phyloP scores from a whole-genome alignment of 108 stramenopile species.

The Heterococcus sp. region DNA sequence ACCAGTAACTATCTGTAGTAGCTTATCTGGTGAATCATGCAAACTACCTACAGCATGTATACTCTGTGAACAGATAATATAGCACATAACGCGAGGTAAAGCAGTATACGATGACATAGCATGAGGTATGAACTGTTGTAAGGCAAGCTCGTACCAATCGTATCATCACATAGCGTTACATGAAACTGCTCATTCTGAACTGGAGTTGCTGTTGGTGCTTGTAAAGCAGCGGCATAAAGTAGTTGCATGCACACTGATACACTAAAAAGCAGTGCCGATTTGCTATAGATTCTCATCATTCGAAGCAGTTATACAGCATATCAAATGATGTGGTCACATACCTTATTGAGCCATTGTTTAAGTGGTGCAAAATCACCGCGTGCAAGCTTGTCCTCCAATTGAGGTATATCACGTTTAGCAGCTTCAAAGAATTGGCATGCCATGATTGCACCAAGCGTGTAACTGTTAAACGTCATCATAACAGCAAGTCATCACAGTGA shows the following conservation, averaged over 20 bases:
- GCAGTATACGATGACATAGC: too few relatives aligned
- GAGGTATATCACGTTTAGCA: constrained; percentile 64
- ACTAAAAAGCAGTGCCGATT: not conserved
- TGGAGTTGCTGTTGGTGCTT: too few relatives aligned
- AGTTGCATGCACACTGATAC: not conserved
- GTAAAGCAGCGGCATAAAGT: too few relatives aligned
- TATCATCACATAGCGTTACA: too few relatives aligned
- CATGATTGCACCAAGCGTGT: constrained; percentile 77
- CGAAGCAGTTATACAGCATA: not conserved
- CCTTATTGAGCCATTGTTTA: constrained; percentile 66
- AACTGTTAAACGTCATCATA: too few relatives aligned
- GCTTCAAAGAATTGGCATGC: constrained; percentile 77
- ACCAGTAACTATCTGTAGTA: constrained; percentile 61
- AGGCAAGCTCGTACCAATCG: too few relatives aligned
- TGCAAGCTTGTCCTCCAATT: constrained; percentile 65
- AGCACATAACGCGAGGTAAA: too few relatives aligned
- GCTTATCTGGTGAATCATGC: constrained; percentile 67
- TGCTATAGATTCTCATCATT: not conserved
- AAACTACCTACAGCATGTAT: constrained; percentile 75
- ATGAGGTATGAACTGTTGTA: too few relatives aligned
- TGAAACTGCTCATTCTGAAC: too few relatives aligned
- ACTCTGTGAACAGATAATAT: too few relatives aligned
- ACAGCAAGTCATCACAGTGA: too few relatives aligned
- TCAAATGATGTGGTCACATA: not conserved
- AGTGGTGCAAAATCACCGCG: constrained; percentile 73